A percentile compares a stretch with the other conserved stretches of the same genome.
Evolutionary conservation across 2,329 filamentous ascomycete species (phyloP).

Genomic region (Bertia moriformis): DNA sequence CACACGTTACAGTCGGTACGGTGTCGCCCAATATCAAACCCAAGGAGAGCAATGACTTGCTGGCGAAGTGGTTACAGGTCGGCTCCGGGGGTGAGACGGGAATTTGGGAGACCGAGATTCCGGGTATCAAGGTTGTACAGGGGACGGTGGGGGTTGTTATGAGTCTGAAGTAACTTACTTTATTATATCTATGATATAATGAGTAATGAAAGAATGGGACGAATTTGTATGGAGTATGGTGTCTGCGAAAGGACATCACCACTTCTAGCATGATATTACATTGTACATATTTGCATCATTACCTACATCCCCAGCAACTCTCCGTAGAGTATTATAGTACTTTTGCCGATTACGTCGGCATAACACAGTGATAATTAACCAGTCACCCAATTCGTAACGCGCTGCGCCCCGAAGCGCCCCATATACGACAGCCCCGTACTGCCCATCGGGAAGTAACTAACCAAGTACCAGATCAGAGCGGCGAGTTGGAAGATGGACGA

Average conservation of each 20-base stretch:
- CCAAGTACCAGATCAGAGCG: slow-evolving; percentile 77
- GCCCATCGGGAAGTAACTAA: slow-evolving; percentile 98
- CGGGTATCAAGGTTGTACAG: background rate
- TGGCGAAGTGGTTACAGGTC: slow-evolving; percentile 58
- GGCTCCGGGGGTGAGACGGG: slow-evolving; percentile 26
- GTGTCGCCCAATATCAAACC: slow-evolving; percentile 64
- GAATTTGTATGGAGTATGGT: too few species aligned
- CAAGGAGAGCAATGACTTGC: slow-evolving; percentile 79
- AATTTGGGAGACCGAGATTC: slow-evolving; percentile 21
- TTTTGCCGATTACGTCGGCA: too few species aligned
- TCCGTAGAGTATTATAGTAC: too few species aligned
- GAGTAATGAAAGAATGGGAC: too few species aligned
- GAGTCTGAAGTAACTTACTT: background rate
- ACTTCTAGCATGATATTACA: too few species aligned
- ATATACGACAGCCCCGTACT: slow-evolving; percentile 75
- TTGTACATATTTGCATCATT: too few species aligned
- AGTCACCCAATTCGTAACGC: slow-evolving; percentile 78
- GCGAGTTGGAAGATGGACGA: slow-evolving; percentile 72
- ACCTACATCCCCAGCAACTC: too few species aligned
- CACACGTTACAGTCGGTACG: slow-evolving; percentile 85
- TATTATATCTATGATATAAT: too few species aligned
- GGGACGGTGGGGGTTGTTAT: background rate
- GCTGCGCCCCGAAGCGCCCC: slow-evolving; percentile 69
- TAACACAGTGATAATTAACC: slow-evolving; percentile 44
- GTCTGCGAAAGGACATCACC: too few species aligned